Base-by-base conservation (phyloP, 1,284 basidiomycete species). In the Trametes polyzona region DNA sequence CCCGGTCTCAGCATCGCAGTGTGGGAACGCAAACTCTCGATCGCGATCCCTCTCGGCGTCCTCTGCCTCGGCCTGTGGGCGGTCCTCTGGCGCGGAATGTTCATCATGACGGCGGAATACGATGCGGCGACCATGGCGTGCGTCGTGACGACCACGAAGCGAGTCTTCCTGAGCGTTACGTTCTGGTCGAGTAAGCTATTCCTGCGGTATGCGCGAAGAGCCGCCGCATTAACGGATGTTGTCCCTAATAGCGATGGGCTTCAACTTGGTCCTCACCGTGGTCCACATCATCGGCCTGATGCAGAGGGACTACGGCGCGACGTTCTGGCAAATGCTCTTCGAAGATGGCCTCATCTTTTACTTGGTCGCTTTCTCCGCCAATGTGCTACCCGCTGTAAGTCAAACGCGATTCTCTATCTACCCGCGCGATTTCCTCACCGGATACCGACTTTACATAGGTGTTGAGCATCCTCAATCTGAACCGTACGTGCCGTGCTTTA, bases 341-440 rank as follows among this genome's bases (percentile, higher is more conserved):
- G 76, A 79, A 24, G 87, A 90, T 62, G 88, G 87, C n/a, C 73
- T 90, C 33, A 79, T 87, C 12, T 87, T 83, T 67, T 87, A 87
- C 67, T 50, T 85, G 43, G 73, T 87, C 36, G 82, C 87, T 0
- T 88, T 88, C 64, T 75, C 80, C 14, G 83, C 79, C 52, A 90
- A 90, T 63, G 79, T 80, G 47, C 74, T 89, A 46, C 86, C 87
- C 46, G 87, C 87, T 19, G 87, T 88, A 69, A 56, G 79, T 73
- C 6, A 62, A 29, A 30, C 41, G 27, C n/a, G 3, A 16, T 30
- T 10, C 10, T 27, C n/a, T n/a, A n/a, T 11, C 10, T 12, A 52
- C 11, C 12, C 36, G 16, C 12, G 4, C 2, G 21, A 1, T 26
- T 12, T 41, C 4, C 40, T 41, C 21, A 41, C 23, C 14, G 42